Base-by-base conservation (phyloP, 768 basidiomycete genomes). In the Collybiopsis confluens region DNA sequence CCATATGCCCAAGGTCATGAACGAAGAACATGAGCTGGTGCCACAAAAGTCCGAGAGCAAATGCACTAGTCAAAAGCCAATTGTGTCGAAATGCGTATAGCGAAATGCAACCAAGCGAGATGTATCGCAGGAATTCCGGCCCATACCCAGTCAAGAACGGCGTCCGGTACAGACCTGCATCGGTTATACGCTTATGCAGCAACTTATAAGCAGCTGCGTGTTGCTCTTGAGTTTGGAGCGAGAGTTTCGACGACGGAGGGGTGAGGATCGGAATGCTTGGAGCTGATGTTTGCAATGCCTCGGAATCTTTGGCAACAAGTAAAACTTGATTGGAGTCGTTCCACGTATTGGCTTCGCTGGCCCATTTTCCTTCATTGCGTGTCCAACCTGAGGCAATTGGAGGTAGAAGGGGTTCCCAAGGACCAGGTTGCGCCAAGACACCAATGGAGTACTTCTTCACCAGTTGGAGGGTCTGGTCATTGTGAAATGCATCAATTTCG, bases 1-100 rank as follows among this genome's bases (percentile, higher is more conserved):
- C 92, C 70, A 90, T 83, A 71, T 99, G 97, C 2, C 96, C 97
- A 9, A 97, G 81, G 70, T 99, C 97, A 67, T 99, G 97, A 30
- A 81, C 94, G 52, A 79, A 78, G 69, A 99, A 98, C 33, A 90
- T 85, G 52, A 98, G 77, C 65, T 98, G 97, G 64, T 99, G 97
- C 92, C 92, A 98, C 65, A 91, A 78, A 44, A 93, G 70, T 6
- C 97, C 97, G 4, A 98, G 83, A 59, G 78, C 86, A 45, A 90
- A 60, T 2, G 95, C 92, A 56, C 90, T 92, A 48, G 77, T 65
- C 51, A 89, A 68, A 59, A 87, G 78, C 85, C 88, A 90, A 59
- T 69, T 70, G 50, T 78, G 69, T 48, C 61, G 66, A 67, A 92
- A 95, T 11, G 82, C 72, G 61, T 81, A 74, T 13, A 75, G 80